Evolutionary conservation across 306 rosid genomes (phyloP).

Genomic region (Prosopis cineraria): DNA sequence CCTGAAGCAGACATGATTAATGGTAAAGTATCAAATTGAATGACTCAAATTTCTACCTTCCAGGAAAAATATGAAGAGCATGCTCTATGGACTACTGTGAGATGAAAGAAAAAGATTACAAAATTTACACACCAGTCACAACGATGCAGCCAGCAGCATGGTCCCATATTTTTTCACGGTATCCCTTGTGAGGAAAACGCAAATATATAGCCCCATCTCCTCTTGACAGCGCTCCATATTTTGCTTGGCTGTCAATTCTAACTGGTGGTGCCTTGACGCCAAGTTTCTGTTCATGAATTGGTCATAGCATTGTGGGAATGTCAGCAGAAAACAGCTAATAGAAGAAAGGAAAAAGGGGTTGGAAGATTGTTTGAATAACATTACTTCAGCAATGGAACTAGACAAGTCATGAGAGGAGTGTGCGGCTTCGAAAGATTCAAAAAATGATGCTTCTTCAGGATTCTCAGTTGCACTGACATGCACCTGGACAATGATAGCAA

Average conservation of each 20-base stretch:
- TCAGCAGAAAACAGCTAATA: constrained; percentile 17
- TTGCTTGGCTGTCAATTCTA: constrained; percentile 97
- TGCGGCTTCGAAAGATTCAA: constrained; percentile 94
- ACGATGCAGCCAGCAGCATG: constrained; percentile 97
- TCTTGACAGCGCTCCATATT: constrained; percentile 92
- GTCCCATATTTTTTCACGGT: constrained; percentile 97
- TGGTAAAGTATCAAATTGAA: neutral
- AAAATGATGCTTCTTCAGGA: constrained; percentile 88
- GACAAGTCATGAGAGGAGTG: constrained; percentile 82
- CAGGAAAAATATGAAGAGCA: neutral
- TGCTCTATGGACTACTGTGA: constrained; percentile 1
- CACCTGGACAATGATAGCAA: constrained; percentile 53
- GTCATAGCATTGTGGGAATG: constrained; percentile 8
- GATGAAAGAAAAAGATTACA: constrained; percentile 5
- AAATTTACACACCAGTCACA: constrained; percentile 64
- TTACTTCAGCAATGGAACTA: constrained; percentile 77
- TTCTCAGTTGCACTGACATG: constrained; percentile 72
- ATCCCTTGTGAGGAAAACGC: constrained; percentile 88
- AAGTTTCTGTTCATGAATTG: constrained; percentile 69
- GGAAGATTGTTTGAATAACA: constrained; percentile 17
- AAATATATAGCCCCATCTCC: constrained; percentile 96
- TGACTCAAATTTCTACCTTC: neutral
- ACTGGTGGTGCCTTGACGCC: constrained; percentile 95
- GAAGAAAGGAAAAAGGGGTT: neutral
- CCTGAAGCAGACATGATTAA: neutral